phyloP scores from a whole-genome alignment of 805 yeast genomes.

The Helenozyma rhizophorensis region DNA sequence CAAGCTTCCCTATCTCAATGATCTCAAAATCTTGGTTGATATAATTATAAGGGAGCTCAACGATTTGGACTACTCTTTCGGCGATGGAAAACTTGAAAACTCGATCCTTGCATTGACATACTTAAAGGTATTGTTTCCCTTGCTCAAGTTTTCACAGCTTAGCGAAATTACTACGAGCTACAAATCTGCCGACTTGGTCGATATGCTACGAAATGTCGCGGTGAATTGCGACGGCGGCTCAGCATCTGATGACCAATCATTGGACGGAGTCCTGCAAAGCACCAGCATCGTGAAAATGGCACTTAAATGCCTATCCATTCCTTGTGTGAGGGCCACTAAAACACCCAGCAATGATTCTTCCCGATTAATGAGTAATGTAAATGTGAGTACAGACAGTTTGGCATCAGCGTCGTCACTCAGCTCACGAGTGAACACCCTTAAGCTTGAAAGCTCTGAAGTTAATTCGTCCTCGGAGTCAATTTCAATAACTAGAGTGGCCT shows the following conservation, averaged over 20 bases:
- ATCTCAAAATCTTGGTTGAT: constrained; percentile 76
- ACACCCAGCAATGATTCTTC: neutral
- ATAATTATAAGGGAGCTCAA: constrained; percentile 76
- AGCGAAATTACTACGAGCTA: constrained; percentile 45
- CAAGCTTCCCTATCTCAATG: constrained; percentile 76
- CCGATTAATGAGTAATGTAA: constrained; percentile 1
- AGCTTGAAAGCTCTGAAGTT: constrained; percentile 1
- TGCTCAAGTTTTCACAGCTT: constrained; percentile 64
- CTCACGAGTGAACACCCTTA: constrained; percentile 1
- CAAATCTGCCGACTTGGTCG: constrained; percentile 50
- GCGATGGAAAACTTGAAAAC: constrained; percentile 53
- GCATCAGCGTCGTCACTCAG: constrained; percentile 7
- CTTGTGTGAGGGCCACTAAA: constrained; percentile 26
- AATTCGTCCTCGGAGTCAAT: constrained; percentile 12
- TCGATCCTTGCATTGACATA: constrained; percentile 46
- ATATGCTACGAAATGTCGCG: constrained; percentile 47
- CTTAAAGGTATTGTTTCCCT: constrained; percentile 67
- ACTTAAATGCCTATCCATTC: constrained; percentile 26
- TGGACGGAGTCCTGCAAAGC: neutral
- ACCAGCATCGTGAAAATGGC: constrained; percentile 27
- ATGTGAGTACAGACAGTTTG: constrained; percentile 12
- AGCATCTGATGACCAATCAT: neutral
- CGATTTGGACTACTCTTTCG: constrained; percentile 50
- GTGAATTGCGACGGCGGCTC: constrained; percentile 17
- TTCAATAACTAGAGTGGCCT: constrained; percentile 19